phyloP scores from a whole-genome alignment of 2,329 filamentous ascomycete genomes.

The Fusarium tanahbumbuense region DNA sequence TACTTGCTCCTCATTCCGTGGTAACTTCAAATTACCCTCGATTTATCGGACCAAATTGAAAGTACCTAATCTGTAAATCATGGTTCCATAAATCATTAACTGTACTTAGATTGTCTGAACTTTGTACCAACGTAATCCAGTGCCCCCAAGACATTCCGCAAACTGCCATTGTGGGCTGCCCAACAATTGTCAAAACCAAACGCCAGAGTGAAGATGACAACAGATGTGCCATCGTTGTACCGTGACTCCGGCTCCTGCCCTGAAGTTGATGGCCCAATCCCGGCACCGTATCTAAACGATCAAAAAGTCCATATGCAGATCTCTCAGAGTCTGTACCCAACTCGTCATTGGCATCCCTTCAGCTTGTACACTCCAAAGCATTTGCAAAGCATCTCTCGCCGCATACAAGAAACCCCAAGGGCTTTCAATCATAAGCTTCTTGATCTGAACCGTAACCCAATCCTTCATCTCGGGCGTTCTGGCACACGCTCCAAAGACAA shows the following conservation, averaged over 20 bases:
- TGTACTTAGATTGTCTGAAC: background rate
- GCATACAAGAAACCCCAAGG: slow-evolving; percentile 64
- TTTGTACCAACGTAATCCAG: background rate
- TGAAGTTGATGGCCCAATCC: background rate
- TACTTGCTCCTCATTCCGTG: background rate
- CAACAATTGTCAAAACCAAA: background rate
- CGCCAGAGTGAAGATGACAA: background rate
- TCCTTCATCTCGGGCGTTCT: slow-evolving; percentile 55
- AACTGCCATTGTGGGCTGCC: background rate
- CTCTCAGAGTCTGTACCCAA: slow-evolving; percentile 60
- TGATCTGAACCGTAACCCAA: slow-evolving; percentile 62
- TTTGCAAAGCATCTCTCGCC: slow-evolving; percentile 58
- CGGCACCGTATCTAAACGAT: slow-evolving; percentile 49
- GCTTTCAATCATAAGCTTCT: slow-evolving; percentile 54
- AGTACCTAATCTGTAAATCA: background rate
- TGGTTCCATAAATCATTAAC: slow-evolving; percentile 7
- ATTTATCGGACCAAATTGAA: background rate
- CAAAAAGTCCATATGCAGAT: slow-evolving; percentile 56
- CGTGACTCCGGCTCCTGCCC: too few relatives aligned
- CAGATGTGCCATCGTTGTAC: background rate
- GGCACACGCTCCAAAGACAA: slow-evolving; percentile 66
- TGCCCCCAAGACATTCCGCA: background rate
- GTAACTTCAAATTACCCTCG: background rate
- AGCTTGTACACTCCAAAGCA: slow-evolving; percentile 57
- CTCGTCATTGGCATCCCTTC: slow-evolving; percentile 47